Evolutionary conservation across 441 rosid genomes (phyloP), one percentile per base, ranked within the genome.

Genomic region (Capsella rubella): DNA sequence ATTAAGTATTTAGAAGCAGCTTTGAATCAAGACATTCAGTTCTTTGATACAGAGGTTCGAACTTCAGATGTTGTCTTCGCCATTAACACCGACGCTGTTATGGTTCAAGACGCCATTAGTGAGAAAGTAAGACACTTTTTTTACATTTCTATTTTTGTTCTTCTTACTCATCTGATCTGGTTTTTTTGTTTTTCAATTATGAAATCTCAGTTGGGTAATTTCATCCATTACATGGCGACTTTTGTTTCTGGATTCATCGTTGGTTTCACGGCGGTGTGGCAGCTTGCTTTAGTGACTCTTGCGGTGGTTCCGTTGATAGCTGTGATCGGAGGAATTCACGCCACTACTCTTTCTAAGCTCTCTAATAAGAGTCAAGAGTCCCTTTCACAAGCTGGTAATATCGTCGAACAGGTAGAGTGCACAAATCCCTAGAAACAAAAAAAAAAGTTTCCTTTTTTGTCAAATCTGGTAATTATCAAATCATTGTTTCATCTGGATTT

Each of bases 211-310:
- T 68, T 96, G 87, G 99, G 99, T 11, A 96, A 96, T 84, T 96
- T 96, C 81, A 84, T 93, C 64, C 99, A 96, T 59, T 96, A 96
- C 76, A 87, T 96, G 88, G 98, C 96, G 25, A 91, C 99, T 4
- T 93, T 93, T 72, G 99, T 91, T n/a, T 87, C 97, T 47, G 99
- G 99, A 73, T 96, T 96, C 82, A 87, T 88, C 56, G 98, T 96
- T 55, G 99, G 99, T 71, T 96, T 96, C 82, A 93, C 98, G n/a
- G 99, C 99, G 53, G 98, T 90, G 43, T 96, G 99, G 99, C 99
- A 96, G 73, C 75, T 96, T 15, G 98, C 98, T 14, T 82, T 96
- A 53, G 99, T 93, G 35, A 96, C 99, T 9, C 86, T 96, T 9
- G 99, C 97, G 57, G 99, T 96, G 28, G 98, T 93, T 80, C 99